Base-by-base conservation (phyloP, 306 rosid genomes). In the Lathyrus tuberosus region DNA sequence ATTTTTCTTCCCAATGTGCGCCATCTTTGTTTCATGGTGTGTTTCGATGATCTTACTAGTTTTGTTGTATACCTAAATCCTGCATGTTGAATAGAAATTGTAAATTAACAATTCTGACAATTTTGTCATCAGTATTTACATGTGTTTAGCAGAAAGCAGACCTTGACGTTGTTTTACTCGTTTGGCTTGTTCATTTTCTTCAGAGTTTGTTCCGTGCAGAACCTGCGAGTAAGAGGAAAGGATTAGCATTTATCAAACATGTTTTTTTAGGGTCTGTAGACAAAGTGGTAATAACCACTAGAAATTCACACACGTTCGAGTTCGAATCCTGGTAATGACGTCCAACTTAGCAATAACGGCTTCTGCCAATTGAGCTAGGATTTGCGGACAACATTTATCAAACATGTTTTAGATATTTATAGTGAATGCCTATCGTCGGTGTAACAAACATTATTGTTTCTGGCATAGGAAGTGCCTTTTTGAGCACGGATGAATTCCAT, bases 1-100 rank as follows among this genome's bases (percentile, higher is more conserved):
- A 94, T 75, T 71, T 82, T 82, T 83, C 71, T 83, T 15, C 89
- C 80, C 10, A 90, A 66, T 31, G 59, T 77, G 15, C 81, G 69
- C 70, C 87, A 91, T 75, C 85, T 80, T 75, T 65, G 86, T 77
- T 80, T 84, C 65, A 91, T 28, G 76, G 28, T 70, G 64, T 62
- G 53, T 67, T 83, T 84, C 10, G 92, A 70, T 69, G 87, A 49
- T 37, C 78, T 79, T 18, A 69, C 81, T 80, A 78, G 75, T 80
- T 78, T 85, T 74, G 48, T 80, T 47, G 69, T 61, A 73, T 72
- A 62, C 79, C 59, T 80, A 61, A 14, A 43, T 68, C 85, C 96
- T 82, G 91, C 85, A 78, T 70, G 40, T 62, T 51, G 38, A 41
- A 85, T 77, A 43, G 10, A 42, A 67, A 47, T 33, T 51, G 58